Evolutionary conservation across 177 flowering plant species (phyloP).

Genomic region (Vitis hybrid): DNA sequence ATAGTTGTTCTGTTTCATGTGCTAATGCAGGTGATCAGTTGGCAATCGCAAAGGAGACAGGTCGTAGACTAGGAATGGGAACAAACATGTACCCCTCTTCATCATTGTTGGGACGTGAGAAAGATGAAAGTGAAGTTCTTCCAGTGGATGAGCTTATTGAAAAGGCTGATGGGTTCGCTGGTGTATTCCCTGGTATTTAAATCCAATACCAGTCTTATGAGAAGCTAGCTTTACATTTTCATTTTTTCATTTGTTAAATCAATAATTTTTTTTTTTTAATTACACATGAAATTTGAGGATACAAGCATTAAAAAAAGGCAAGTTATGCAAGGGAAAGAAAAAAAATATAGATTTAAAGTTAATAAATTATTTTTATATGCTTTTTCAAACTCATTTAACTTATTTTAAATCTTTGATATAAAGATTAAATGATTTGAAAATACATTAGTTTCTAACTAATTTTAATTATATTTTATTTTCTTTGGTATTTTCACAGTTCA

Average conservation of each 20-base stretch:
- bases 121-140: slow-evolving; percentile 72
- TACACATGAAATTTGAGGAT: too few relatives aligned
- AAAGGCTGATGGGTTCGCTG: slow-evolving; percentile 92
- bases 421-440: too few relatives aligned
- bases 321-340: too few relatives aligned
- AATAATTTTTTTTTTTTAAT: too few relatives aligned
- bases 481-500: too few relatives aligned
- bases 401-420: too few relatives aligned
- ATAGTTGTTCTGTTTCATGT: not conserved
- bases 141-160: slow-evolving; percentile 86
- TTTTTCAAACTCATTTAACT: too few relatives aligned
- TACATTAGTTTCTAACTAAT: too few relatives aligned
- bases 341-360: too few relatives aligned
- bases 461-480: too few relatives aligned
- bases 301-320: too few relatives aligned
- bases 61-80: slow-evolving; percentile 88
- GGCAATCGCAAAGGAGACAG: slow-evolving; percentile 90
- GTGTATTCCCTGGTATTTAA: slow-evolving; percentile 82
- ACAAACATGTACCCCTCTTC: slow-evolving; percentile 92
- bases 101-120: slow-evolving; percentile 66
- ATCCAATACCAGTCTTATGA: slow-evolving; percentile 4
- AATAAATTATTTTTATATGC: too few relatives aligned
- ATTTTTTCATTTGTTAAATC: not conserved
- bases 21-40: slow-evolving; percentile 69
- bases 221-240: not conserved